These are phyloP conservation scores for Aspergillus jensenii DNA, from an alignment of 2,329 filamentous ascomycete genomes.

Conservation along the genomic window DNA sequence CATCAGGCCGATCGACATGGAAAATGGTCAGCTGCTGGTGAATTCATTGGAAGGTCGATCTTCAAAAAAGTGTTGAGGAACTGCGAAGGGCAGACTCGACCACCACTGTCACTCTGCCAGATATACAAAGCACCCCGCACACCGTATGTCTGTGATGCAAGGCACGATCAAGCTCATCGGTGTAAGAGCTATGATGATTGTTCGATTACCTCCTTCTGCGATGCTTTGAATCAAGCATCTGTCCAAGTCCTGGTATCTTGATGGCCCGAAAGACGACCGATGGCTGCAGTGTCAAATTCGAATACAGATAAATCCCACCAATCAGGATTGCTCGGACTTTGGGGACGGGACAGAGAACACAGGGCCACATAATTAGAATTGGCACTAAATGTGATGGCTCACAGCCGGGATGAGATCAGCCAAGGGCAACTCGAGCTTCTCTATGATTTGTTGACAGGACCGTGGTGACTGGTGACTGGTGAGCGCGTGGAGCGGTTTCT, in stretches of 20 bases:
- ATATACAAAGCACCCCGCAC: too few species aligned
- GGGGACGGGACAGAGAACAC: too few species aligned
- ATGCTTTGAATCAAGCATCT: neutral
- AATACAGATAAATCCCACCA: neutral
- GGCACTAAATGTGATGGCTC: neutral
- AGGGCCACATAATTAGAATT: too few species aligned
- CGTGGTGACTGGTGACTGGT: neutral
- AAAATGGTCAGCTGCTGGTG: neutral
- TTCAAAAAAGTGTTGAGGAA: neutral
- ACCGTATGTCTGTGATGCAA: too few species aligned
- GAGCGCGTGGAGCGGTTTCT: too few species aligned
- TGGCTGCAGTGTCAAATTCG: neutral
- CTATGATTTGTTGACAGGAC: neutral
- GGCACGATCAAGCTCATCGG: too few species aligned
- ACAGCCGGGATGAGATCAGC: slow-evolving; percentile 4
- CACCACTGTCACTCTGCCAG: neutral
- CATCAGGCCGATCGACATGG: neutral
- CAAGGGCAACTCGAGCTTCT: neutral
- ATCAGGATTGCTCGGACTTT: neutral
- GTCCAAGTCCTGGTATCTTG: neutral
- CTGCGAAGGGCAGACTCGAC: neutral
- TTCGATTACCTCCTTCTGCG: too few species aligned
- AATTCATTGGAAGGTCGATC: neutral
- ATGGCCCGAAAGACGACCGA: neutral
- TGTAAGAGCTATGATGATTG: too few species aligned